These are phyloP conservation scores for Lithohypha guttulata DNA, from an alignment of 2,329 filamentous ascomycete genomes.

Conservation along the genomic window DNA sequence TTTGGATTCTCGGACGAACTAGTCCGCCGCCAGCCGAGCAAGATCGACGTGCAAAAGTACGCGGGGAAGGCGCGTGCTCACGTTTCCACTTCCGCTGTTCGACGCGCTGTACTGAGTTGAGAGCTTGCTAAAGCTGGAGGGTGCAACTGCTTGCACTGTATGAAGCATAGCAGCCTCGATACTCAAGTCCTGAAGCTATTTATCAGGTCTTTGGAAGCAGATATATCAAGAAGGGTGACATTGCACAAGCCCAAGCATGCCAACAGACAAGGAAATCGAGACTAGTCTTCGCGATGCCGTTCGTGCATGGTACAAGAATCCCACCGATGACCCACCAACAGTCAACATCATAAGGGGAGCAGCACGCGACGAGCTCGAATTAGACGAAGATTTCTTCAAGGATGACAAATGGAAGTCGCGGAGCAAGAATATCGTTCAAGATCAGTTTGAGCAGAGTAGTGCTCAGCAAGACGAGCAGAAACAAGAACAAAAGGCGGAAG, in stretches of 20 bases:
- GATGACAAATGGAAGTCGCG: slow-evolving; percentile 42
- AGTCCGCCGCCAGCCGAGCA: no score
- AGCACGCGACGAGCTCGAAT: slow-evolving; percentile 41
- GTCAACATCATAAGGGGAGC: slow-evolving; percentile 45
- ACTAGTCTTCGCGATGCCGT: slow-evolving; percentile 29
- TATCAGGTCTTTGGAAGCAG: no score
- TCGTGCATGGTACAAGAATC: slow-evolving; percentile 2
- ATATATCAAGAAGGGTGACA: background rate
- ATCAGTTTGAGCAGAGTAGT: slow-evolving; percentile 36
- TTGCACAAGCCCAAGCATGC: slow-evolving; percentile 12
- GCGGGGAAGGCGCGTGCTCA: no score
- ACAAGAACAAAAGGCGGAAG: slow-evolving; percentile 6
- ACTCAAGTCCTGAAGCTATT: no score
- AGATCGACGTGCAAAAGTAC: no score
- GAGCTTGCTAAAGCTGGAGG: no score
- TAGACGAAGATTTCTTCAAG: slow-evolving; percentile 47
- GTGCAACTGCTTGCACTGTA: no score
- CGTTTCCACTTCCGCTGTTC: no score
- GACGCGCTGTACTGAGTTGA: no score
- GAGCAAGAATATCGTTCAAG: slow-evolving; percentile 44
- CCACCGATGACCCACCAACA: slow-evolving; percentile 40
- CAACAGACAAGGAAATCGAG: slow-evolving; percentile 29
- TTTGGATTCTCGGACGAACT: no score
- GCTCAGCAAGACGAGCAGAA: slow-evolving; percentile 16
- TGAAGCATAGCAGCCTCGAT: no score